These are phyloP conservation scores for Thielaviopsis punctulata DNA, from an alignment of 2,329 filamentous ascomycete species.

Conservation along the genomic window DNA sequence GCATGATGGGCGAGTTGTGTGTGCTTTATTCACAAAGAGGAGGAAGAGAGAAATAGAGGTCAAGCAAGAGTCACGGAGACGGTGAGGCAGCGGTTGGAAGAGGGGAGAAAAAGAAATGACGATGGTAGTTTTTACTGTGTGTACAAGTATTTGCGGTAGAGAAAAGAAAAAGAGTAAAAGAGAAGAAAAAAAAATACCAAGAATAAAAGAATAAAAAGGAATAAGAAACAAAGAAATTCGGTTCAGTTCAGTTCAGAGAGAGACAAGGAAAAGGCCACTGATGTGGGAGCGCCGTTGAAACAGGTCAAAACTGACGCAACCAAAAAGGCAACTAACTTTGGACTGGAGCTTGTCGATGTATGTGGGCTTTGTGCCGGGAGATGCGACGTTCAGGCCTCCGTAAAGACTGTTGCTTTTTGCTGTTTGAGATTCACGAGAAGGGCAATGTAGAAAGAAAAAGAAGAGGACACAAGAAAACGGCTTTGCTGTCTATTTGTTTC, in stretches of 20 bases:
- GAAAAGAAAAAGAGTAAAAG: background rate
- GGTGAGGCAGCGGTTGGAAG: background rate
- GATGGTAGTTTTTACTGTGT: too few species aligned
- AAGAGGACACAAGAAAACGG: too few species aligned
- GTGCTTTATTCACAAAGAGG: background rate
- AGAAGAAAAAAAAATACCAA: conserved; percentile 3
- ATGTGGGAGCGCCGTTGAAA: background rate
- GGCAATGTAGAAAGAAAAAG: too few species aligned
- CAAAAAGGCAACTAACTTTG: too few species aligned
- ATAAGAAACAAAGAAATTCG: background rate
- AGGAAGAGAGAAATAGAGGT: background rate
- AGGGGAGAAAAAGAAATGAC: background rate
- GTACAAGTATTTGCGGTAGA: too few species aligned
- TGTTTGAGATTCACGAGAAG: background rate
- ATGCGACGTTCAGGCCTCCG: background rate
- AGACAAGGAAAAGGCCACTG: background rate
- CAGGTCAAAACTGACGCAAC: background rate
- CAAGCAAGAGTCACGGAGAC: background rate
- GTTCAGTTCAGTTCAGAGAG: too few species aligned
- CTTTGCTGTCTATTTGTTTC: too few species aligned
- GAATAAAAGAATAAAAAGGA: background rate
- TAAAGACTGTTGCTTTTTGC: background rate
- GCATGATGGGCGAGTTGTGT: conserved; percentile 24
- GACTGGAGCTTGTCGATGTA: background rate
- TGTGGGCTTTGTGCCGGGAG: background rate